A percentile compares a stretch with the other conserved stretches of the same genome.
Conservation (phyloP, 306 rosid genomes). For the Macrotyloma uniflorum region DNA sequence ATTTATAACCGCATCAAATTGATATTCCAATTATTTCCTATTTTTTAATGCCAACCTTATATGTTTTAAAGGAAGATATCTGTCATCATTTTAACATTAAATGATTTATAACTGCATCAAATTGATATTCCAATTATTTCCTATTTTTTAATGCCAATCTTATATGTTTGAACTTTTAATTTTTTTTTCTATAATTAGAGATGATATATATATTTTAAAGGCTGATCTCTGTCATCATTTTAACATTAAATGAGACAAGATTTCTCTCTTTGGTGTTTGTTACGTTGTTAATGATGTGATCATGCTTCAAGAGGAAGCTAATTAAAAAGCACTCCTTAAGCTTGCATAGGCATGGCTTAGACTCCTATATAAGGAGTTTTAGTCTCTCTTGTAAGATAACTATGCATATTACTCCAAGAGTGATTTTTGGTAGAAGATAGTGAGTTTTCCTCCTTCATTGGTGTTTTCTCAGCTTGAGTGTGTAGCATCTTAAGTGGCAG, state of each 20-base stretch:
- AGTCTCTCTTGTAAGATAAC: too few species aligned
- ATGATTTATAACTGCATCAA: not conserved
- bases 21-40: not conserved
- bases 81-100: not conserved
- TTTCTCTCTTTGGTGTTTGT: too few species aligned
- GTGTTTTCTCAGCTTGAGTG: too few species aligned
- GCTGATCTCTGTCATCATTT: not conserved
- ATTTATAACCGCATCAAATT: not conserved
- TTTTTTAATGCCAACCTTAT: not conserved
- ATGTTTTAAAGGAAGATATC: not conserved
- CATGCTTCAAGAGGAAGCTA: too few species aligned
- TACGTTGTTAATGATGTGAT: too few species aligned
- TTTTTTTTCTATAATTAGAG: not conserved
- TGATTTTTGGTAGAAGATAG: too few species aligned
- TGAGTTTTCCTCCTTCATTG: too few species aligned
- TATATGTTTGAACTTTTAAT: not conserved
- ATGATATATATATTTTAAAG: not conserved
- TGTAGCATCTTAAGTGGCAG: too few species aligned
- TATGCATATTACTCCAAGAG: too few species aligned
- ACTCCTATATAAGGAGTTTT: too few species aligned
- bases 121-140: not conserved
- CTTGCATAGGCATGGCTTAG: too few species aligned
- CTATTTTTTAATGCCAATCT: not conserved
- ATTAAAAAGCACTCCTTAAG: too few species aligned
- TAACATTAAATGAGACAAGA: slow-evolving; percentile 9